Base-by-base conservation (phyloP, 331 rosid species). In the Malus hybrid region DNA sequence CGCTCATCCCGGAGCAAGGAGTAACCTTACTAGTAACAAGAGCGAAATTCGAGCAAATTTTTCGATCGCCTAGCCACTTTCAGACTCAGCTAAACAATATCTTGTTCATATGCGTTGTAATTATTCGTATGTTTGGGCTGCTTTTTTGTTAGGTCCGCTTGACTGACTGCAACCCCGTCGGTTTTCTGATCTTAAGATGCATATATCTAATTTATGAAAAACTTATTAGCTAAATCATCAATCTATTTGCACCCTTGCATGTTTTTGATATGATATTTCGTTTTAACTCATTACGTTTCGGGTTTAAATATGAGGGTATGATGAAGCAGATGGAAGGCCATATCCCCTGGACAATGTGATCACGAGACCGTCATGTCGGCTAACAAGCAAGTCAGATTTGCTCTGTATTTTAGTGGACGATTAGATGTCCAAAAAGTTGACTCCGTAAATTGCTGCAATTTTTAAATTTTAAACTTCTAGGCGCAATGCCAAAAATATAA, bases 1-100 rank as follows among this genome's bases (percentile, higher is more conserved):
- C 93, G 96, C 0, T 77, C 97, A 3, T 85, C 96, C n/a, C 96
- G 88, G 67, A 88, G 81, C 96, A 94, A 94, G 81, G 99, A 94
- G 79, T 94, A 77, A 83, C 46, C 74, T 57, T 66, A 5, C 15
- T 32, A 63, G 30, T 58, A 9, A 56, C 58, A 58, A 33, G 71
- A 36, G 18, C 26, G 14, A 22, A 39, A 36, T 4, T 36, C 30
- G 56, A 36, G 20, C 24, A 4, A 4, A 33, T 2, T 53, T 4
- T 63, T 29, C 1, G 10, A 8, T 48, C 6, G 19, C 10, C 18
- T 20, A 2, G 16, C 44, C 7, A 18, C 33, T 10, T 0, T 3
- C 7, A 34, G 39, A 18, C 67, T 58, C 7, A 4, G 2, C 60
- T 12, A 34, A 71, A 33, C 36, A 20, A 20, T 28, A 24, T 24